Base-by-base conservation (phyloP, 306 rosid genomes). In the Lotus japonicus region DNA sequence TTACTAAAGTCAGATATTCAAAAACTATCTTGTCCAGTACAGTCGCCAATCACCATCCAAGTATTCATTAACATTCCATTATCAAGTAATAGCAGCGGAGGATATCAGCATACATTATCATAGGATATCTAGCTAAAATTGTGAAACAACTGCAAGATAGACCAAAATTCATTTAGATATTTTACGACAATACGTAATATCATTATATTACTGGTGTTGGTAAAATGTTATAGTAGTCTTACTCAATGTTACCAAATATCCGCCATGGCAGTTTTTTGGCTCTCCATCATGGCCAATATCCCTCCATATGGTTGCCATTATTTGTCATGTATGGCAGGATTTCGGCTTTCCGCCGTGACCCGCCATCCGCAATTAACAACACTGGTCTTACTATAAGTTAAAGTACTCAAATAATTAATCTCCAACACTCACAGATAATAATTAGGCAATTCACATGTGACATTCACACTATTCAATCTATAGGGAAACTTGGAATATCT, bases 401-500 rank as follows among this genome's bases (percentile, higher is more conserved):
- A 69, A 35, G 39, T 21, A 46, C 21, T 35, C 23, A 43, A 70
- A 23, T 68, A 31, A 71, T 51, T 56, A 36, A 23, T 15, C n/a
- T 14, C 38, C 21, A 39, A 58, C 16, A 65, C 33, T 43, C 10
- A 48, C 26, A 21, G 26, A 21, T 21, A 21, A 21, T 21, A 3
- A 21, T 21, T n/a, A n/a, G n/a, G n/a, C n/a, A 19, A n/a, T 45
- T 66, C 33, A 9, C 42, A 18, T n/a, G 3, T 67, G 3, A 52
- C 33, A 76, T 52, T 26, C 63, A 57, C 33, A 9, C 50, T 55
- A 63, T 26, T 44, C 72, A 70, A 23, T 54, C 51, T 39, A 31
- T 62, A 44, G 52, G 18, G 38, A 58, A 12, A 28, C 43, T 50
- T 35, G 39, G 62, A 36, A 33, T 10, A 23, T 39, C 42, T 33